These are phyloP conservation scores for Arachnomyces sp. DNA, from an alignment of 2,329 filamentous ascomycete species.

Conservation along the genomic window DNA sequence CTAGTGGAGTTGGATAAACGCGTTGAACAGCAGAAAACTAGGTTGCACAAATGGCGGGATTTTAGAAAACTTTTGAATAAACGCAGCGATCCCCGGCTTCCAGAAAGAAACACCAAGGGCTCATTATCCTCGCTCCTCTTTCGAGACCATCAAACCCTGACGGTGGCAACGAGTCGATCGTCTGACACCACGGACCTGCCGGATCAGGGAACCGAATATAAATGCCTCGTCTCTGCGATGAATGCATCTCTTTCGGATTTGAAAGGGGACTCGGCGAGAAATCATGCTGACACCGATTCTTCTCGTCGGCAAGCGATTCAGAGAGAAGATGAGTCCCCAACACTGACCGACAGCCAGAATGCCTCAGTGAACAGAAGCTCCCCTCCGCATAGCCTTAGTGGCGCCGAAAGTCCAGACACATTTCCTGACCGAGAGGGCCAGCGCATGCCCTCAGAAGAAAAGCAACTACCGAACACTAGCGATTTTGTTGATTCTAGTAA, in stretches of 20 bases:
- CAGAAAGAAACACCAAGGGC: conserved; percentile 5
- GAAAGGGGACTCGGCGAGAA: not conserved
- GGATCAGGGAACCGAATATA: conserved; percentile 21
- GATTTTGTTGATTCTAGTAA: conserved; percentile 8
- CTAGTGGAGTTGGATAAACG: conserved; percentile 65
- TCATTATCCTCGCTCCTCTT: conserved; percentile 15
- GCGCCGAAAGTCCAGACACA: too few species aligned
- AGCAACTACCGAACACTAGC: conserved; percentile 12
- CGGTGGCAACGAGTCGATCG: conserved; percentile 28
- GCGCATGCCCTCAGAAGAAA: conserved; percentile 14
- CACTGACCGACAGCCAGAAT: too few species aligned
- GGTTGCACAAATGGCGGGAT: conserved; percentile 66
- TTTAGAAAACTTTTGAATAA: conserved; percentile 43
- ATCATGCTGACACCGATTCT: too few species aligned
- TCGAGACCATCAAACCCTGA: conserved; percentile 31
- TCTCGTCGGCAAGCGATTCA: too few species aligned
- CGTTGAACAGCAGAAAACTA: conserved; percentile 57
- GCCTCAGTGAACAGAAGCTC: too few species aligned
- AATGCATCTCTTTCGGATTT: conserved; percentile 13
- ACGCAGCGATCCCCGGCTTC: conserved; percentile 13
- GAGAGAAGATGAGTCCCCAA: too few species aligned
- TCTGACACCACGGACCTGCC: conserved; percentile 18
- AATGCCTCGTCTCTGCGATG: conserved; percentile 26
- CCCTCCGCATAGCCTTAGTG: too few species aligned
- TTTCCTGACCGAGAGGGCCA: too few species aligned